These are phyloP conservation scores for Scytalidium sp. DNA, from an alignment of 2,329 filamentous ascomycete species.

Conservation along the genomic window DNA sequence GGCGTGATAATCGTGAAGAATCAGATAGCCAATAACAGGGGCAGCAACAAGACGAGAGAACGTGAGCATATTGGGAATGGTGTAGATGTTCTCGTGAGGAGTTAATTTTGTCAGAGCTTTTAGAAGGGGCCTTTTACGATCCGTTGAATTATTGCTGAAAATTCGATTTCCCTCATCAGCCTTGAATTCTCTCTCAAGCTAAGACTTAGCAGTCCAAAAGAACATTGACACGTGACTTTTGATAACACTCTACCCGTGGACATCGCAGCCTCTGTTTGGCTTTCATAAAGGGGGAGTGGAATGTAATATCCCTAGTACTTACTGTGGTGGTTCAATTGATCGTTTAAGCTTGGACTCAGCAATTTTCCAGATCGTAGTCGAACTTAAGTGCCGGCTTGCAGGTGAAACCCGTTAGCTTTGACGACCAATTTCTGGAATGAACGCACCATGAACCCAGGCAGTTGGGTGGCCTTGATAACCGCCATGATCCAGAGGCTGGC, in stretches of 20 bases:
- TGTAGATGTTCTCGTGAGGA: constrained; percentile 89
- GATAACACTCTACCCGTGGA: too few relatives aligned
- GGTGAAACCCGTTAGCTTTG: not conserved
- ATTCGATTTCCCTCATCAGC: not conserved
- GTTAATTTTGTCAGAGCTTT: constrained; percentile 25
- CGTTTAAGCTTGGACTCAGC: not conserved
- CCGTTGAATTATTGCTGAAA: not conserved
- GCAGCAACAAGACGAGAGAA: constrained; percentile 80
- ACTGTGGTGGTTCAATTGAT: not conserved
- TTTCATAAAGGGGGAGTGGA: too few relatives aligned
- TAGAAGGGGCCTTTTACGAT: constrained; percentile 18
- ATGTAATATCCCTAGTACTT: not conserved
- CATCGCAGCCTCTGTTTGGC: too few relatives aligned
- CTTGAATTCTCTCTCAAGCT: not conserved
- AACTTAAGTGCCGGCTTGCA: not conserved
- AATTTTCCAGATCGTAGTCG: not conserved
- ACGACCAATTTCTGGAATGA: not conserved
- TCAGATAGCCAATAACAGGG: constrained; percentile 82
- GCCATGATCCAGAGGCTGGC: not conserved
- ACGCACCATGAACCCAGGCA: not conserved
- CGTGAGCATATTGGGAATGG: constrained; percentile 90
- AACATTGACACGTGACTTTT: not conserved
- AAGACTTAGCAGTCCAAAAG: not conserved
- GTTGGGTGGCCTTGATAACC: not conserved
- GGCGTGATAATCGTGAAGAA: constrained; percentile 77